These are phyloP conservation scores for Beauveria sp. DNA, from an alignment of 2,329 filamentous ascomycete genomes.

Conservation along the genomic window DNA sequence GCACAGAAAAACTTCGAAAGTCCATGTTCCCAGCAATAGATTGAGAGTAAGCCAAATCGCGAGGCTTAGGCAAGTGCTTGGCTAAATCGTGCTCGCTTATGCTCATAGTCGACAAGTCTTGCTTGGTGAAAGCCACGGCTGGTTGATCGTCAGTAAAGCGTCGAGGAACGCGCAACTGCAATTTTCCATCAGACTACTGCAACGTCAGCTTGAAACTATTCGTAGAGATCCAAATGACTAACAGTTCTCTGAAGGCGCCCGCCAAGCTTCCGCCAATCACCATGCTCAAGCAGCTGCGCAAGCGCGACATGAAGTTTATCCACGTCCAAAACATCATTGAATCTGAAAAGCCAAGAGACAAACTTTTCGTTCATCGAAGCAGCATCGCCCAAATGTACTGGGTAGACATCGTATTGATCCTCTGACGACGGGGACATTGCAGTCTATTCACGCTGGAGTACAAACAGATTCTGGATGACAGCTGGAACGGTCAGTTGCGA, in stretches of 20 bases:
- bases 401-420: slow-evolving; percentile 19
- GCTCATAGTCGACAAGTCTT: neutral
- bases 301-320: slow-evolving; percentile 30
- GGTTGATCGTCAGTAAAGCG: neutral
- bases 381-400: slow-evolving; percentile 26
- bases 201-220: neutral
- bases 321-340: slow-evolving; percentile 39
- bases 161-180: slow-evolving; percentile 3
- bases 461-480: neutral
- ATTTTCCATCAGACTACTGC: neutral
- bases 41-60: neutral
- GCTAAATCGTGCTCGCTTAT: neutral
- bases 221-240: neutral
- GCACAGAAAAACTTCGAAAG: neutral
- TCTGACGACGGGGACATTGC: neutral
- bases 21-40: neutral
- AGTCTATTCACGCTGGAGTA: neutral
- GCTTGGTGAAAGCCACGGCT: neutral
- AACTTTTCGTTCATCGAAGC: slow-evolving; percentile 19
- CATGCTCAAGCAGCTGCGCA: slow-evolving; percentile 30
- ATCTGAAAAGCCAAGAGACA: slow-evolving; percentile 29
- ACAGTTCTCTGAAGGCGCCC: slow-evolving; percentile 27
- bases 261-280: slow-evolving; percentile 39
- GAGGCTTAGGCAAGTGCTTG: neutral
- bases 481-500: neutral